Percentiles rank a stretch among this genome's conserved stretches.
These are phyloP conservation scores for Artomyces pyxidatus DNA, from an alignment of 768 basidiomycete genomes.

Conservation along the genomic window DNA sequence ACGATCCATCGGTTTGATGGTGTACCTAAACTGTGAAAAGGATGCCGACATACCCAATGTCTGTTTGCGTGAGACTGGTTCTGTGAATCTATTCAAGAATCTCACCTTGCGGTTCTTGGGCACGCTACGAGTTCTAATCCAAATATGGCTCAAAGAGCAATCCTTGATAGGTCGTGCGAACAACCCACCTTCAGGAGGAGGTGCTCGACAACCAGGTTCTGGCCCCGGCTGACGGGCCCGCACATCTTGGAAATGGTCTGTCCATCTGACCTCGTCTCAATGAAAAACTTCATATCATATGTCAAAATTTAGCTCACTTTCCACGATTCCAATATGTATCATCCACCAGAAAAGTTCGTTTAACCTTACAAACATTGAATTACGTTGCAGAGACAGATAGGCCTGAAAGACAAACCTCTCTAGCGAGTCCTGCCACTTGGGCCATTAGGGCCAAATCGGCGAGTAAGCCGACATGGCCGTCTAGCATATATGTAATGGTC, in stretches of 20 bases:
- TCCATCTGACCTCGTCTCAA: constrained; percentile 38
- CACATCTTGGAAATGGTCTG: constrained; percentile 55
- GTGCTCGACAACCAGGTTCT: constrained; percentile 52
- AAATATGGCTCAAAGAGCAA: constrained; percentile 1
- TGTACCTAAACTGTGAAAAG: neutral
- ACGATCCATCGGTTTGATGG: too few species aligned
- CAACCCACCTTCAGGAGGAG: constrained; percentile 51
- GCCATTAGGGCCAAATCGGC: constrained; percentile 62
- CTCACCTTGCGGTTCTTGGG: constrained; percentile 57
- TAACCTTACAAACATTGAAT: too few species aligned
- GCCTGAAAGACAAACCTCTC: constrained; percentile 45
- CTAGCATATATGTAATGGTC: constrained; percentile 66
- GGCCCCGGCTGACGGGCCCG: constrained; percentile 48
- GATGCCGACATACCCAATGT: constrained; percentile 48
- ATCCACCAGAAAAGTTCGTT: constrained; percentile 59
- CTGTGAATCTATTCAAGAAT: too few species aligned
- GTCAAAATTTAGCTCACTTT: too few species aligned
- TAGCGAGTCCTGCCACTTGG: constrained; percentile 57
- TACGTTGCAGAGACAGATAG: too few species aligned
- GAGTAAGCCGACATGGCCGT: constrained; percentile 55
- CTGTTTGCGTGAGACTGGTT: constrained; percentile 29
- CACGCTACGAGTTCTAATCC: constrained; percentile 61
- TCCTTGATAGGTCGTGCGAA: neutral
- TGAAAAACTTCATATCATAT: constrained; percentile 17
- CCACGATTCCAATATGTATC: constrained; percentile 71